phyloP scores from a whole-genome alignment of 1,139 yeast genomes.

The Debaryomycetaceae sp. region DNA sequence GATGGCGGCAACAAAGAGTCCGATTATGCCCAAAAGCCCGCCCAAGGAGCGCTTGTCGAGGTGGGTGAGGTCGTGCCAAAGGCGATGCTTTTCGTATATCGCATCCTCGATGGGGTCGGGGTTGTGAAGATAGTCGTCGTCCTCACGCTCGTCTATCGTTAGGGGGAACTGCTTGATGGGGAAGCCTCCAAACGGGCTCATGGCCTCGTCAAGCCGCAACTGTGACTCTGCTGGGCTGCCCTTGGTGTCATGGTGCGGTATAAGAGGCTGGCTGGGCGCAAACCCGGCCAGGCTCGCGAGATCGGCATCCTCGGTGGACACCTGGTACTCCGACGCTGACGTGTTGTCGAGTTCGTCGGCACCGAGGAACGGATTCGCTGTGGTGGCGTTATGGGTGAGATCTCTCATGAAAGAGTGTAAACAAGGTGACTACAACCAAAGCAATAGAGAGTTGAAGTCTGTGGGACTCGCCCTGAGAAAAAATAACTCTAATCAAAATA shows the following conservation, averaged over 20 bases:
- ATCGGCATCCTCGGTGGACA: conserved; percentile 1
- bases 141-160: conserved; percentile 22
- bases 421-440: too few relatives aligned
- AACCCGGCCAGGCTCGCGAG: neutral
- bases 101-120: conserved; percentile 26
- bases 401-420: too few relatives aligned
- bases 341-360: conserved; percentile 1
- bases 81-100: conserved; percentile 23
- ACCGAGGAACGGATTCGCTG: conserved; percentile 2
- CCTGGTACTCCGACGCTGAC: conserved; percentile 4
- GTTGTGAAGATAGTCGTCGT: conserved; percentile 26
- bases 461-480: neutral
- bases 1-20: conserved; percentile 15
- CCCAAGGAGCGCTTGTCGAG: conserved; percentile 20
- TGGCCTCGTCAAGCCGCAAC: conserved; percentile 10
- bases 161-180: conserved; percentile 25
- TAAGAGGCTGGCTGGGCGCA: conserved; percentile 5
- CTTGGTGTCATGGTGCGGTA: conserved; percentile 8
- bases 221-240: too few relatives aligned
- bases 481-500: too few relatives aligned
- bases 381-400: conserved; percentile 1
- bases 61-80: conserved; percentile 19
- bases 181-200: conserved; percentile 27
- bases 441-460: too few relatives aligned
- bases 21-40: conserved; percentile 19